These are phyloP conservation scores for Penicillium corylophilum DNA, from an alignment of 2,329 filamentous ascomycete species.

Conservation along the genomic window DNA sequence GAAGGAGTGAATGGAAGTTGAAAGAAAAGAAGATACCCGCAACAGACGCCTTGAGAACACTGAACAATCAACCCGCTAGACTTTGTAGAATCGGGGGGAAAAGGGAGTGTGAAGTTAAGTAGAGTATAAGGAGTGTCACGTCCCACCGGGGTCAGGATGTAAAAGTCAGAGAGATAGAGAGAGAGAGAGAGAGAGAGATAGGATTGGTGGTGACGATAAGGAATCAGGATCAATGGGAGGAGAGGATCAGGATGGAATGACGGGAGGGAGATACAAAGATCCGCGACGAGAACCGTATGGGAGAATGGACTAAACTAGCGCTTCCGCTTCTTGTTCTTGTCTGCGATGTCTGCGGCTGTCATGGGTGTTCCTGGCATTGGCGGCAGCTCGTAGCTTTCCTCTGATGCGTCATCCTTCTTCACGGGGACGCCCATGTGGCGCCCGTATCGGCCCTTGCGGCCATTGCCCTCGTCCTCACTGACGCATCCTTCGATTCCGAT, in stretches of 20 bases:
- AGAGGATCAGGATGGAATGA: conserved; percentile 8
- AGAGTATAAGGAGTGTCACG: conserved; percentile 20
- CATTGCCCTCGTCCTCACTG: conserved; percentile 96
- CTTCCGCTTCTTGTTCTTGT: conserved; percentile 71
- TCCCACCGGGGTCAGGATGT: conserved; percentile 8
- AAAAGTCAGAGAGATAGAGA: too few species aligned
- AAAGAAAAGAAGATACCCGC: conserved; percentile 12
- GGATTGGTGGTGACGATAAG: conserved; percentile 2
- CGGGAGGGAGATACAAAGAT: background rate
- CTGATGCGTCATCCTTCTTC: conserved; percentile 54
- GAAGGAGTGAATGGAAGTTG: conserved; percentile 22
- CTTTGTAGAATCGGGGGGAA: conserved; percentile 24
- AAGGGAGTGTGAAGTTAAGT: conserved; percentile 19
- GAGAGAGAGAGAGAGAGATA: background rate
- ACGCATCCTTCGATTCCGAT: conserved; percentile 91
- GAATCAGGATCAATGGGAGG: background rate
- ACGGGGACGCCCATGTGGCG: conserved; percentile 67
- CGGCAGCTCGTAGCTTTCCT: conserved; percentile 55
- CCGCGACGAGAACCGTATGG: background rate
- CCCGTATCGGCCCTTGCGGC: conserved; percentile 88
- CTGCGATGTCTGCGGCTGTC: conserved; percentile 38
- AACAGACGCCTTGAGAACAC: conserved; percentile 20
- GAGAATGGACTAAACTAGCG: conserved; percentile 48
- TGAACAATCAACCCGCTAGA: conserved; percentile 25
- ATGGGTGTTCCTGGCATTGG: conserved; percentile 33